Conservation (phyloP, 345 rosid species). For the Passiflora organensis region DNA sequence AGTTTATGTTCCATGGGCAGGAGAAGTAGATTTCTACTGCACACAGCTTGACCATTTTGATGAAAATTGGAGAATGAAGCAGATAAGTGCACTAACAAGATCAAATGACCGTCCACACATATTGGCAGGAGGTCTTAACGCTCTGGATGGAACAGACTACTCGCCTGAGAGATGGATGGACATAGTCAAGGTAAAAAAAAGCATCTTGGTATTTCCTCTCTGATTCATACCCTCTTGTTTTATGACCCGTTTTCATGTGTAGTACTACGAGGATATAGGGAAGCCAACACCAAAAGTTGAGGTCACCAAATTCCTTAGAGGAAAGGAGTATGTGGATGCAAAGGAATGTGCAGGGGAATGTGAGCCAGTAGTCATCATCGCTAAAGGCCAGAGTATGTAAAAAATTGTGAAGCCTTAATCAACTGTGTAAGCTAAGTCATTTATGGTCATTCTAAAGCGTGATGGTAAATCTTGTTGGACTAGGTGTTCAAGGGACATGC, state of each 20-base stretch:
- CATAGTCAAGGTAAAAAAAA: slow-evolving; percentile 55
- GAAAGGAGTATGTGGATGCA: slow-evolving; percentile 59
- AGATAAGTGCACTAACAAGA: slow-evolving; percentile 60
- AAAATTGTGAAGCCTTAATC: not conserved
- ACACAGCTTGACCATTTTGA: slow-evolving; percentile 90
- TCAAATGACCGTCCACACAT: slow-evolving; percentile 58
- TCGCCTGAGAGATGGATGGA: slow-evolving; percentile 78
- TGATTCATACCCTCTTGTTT: too few relatives aligned
- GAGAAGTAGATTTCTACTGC: slow-evolving; percentile 75
- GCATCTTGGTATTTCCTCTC: not conserved
- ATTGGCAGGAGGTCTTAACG: slow-evolving; percentile 75
- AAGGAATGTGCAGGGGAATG: slow-evolving; percentile 82
- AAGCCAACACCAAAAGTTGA: slow-evolving; percentile 81
- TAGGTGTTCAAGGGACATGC: slow-evolving; percentile 95
- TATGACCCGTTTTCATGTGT: slow-evolving; percentile 5
- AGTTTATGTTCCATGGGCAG: slow-evolving; percentile 76
- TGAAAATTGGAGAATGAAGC: slow-evolving; percentile 94
- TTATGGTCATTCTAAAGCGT: not conserved
- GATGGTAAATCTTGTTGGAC: slow-evolving; percentile 5
- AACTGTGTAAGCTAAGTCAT: not conserved
- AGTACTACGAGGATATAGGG: slow-evolving; percentile 85
- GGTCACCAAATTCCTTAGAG: slow-evolving; percentile 58
- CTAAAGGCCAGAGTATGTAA: slow-evolving; percentile 83
- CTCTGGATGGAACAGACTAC: slow-evolving; percentile 74
- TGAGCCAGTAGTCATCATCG: slow-evolving; percentile 87